phyloP scores from a whole-genome alignment of 345 rosid genomes.

The Euphorbia pulcherrima region DNA sequence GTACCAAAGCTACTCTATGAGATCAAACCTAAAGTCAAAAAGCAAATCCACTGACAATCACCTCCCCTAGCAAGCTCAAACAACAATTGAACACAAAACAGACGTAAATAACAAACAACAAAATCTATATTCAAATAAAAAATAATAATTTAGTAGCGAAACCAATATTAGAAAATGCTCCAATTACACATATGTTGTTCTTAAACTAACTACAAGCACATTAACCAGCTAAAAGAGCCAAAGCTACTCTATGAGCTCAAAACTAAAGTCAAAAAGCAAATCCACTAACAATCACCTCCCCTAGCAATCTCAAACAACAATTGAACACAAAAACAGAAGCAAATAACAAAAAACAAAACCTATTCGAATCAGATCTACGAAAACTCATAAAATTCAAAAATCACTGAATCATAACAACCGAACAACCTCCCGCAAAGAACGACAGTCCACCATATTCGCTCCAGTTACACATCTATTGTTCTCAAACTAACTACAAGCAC shows the following conservation, averaged over 20 bases:
- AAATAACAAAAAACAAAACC: no score
- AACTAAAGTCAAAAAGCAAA: background rate
- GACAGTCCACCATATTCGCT: background rate
- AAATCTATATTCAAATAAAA: no score
- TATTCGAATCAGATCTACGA: background rate
- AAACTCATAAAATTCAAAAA: background rate
- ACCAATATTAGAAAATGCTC: background rate
- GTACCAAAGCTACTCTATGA: background rate
- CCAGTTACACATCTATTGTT: background rate
- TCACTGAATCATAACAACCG: background rate
- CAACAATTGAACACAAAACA: slow-evolving; percentile 4
- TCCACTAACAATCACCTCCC: background rate
- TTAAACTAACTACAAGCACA: background rate
- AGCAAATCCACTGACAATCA: background rate
- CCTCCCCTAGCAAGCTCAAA: background rate
- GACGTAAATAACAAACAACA: no score
- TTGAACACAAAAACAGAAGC: slow-evolving; percentile 2
- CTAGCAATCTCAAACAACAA: slow-evolving; percentile 3
- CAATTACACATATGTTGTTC: background rate
- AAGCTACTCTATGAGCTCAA: background rate
- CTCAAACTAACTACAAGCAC: background rate
- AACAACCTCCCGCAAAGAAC: slow-evolving; percentile 10
- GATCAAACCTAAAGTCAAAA: background rate
- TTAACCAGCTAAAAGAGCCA: background rate
- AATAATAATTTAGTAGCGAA: background rate